Conservation (phyloP, 306 rosid genomes). For the Cicer judaicum region DNA sequence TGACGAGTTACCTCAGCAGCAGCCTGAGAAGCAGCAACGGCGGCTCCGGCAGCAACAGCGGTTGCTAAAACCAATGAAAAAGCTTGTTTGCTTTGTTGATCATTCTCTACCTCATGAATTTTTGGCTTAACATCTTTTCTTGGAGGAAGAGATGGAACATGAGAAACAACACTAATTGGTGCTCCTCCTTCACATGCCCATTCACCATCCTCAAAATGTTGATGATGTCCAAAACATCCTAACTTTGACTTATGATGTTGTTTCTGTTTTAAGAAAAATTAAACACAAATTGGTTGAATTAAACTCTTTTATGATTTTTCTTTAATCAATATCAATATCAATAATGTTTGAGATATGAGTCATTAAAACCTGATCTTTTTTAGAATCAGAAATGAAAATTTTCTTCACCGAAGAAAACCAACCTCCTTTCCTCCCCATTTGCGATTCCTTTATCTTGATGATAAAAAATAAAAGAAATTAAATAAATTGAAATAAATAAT, state of each 20-base stretch:
- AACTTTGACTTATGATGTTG: constrained; percentile 57
- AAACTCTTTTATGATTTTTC: constrained; percentile 10
- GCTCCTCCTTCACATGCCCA: constrained; percentile 38
- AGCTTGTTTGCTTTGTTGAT: constrained; percentile 62
- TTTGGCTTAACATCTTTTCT: constrained; percentile 44
- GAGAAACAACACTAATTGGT: constrained; percentile 29
- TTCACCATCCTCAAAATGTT: constrained; percentile 44
- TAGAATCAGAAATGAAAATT: constrained; percentile 63
- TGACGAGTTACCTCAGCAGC: constrained; percentile 74
- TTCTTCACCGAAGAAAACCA: constrained; percentile 89
- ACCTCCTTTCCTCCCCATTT: constrained; percentile 90
- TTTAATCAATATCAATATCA: neutral
- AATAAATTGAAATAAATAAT: neutral
- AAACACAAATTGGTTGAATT: neutral
- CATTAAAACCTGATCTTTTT: constrained; percentile 75
- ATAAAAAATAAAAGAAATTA: neutral
- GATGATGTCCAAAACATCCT: constrained; percentile 64
- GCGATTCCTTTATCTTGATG: constrained; percentile 46
- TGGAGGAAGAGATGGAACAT: constrained; percentile 48
- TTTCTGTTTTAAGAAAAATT: constrained; percentile 50
- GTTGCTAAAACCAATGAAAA: constrained; percentile 86
- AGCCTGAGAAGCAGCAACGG: constrained; percentile 82
- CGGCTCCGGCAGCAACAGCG: constrained; percentile 83
- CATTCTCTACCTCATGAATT: constrained; percentile 51
- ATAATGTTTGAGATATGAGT: neutral